Evolutionary conservation across 2,329 filamentous ascomycete genomes (phyloP), one percentile per base, ranked within the genome.

Genomic region (Hypoxylon sp.): DNA sequence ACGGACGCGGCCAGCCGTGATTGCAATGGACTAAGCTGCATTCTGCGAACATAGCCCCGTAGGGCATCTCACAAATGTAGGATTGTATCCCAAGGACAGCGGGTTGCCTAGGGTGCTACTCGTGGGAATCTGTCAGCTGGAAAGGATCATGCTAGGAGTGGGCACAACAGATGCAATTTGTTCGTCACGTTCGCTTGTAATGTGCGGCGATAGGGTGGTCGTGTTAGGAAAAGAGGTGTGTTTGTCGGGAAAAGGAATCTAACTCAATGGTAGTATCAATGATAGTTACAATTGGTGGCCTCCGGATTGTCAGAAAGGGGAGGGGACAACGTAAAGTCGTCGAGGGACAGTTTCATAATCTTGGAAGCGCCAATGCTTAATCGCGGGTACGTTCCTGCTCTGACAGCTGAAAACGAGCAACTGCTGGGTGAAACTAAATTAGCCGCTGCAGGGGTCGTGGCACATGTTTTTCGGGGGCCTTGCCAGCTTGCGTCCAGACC

Each of bases 1-100:
- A 91, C 77, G 63, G 90, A 92, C 74, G 90, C 89, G 76, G 87
- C 87, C 75, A 93, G 87, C 77, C 91, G 90, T 81, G 89, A 91
- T 82, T 92, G 92, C 72, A 92, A 82, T 75, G 87, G 89, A 78
- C 86, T 90, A 79, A 90, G 85, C 79, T 90, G 82, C 86, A 88
- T 87, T 70, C 74, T 79, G 76, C 69, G 73, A 72, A 74, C 79
- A 81, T 81, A 80, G 80, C 83, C 83, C 79, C 79, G 74, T 75
- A 76, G 79, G 80, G 78, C 76, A 67, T 71, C 55, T 46, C 66
- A 68, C 56, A 52, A 67, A 65, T 41, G 63, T 71, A 67, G 57
- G 67, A 68, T 63, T 32, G 64, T 45, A 63, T 68, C 51, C 62
- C 63, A 62, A 52, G 30, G 56, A 36, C 58, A 58, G 60, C 34